phyloP scores from a whole-genome alignment of 2,329 filamentous ascomycete species.

The Pseudovirgaria hyperparasitica region DNA sequence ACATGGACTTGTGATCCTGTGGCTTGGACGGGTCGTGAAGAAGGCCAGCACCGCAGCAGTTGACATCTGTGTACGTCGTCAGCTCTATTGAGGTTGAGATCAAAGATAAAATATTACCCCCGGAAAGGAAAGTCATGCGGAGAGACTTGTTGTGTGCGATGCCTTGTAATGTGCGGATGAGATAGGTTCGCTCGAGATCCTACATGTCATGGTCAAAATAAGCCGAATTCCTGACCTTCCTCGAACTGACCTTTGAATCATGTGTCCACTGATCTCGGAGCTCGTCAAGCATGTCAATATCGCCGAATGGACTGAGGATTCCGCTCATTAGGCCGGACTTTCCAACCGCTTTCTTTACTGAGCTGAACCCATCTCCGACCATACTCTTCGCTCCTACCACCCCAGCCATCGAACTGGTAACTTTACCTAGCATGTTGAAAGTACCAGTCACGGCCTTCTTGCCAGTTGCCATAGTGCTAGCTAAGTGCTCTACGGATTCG shows the following conservation, averaged over 20 bases:
- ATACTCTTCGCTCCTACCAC: slow-evolving; percentile 91
- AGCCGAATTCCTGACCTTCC: not conserved
- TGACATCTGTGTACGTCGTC: slow-evolving; percentile 48
- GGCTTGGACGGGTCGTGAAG: slow-evolving; percentile 89
- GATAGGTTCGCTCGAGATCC: slow-evolving; percentile 90
- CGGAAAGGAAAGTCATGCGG: slow-evolving; percentile 92
- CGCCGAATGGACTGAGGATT: slow-evolving; percentile 89
- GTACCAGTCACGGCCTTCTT: slow-evolving; percentile 95
- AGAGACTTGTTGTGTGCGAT: slow-evolving; percentile 92
- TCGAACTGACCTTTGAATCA: slow-evolving; percentile 61
- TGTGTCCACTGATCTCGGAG: slow-evolving; percentile 97
- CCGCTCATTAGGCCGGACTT: slow-evolving; percentile 94
- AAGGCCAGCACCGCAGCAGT: slow-evolving; percentile 80
- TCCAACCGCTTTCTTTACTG: slow-evolving; percentile 91
- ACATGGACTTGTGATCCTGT: slow-evolving; percentile 97
- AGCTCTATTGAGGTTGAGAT: slow-evolving; percentile 2
- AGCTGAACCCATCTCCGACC: slow-evolving; percentile 82
- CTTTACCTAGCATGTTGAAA: slow-evolving; percentile 91
- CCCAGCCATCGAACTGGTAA: slow-evolving; percentile 87
- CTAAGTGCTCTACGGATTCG: slow-evolving; percentile 82
- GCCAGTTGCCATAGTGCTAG: slow-evolving; percentile 80
- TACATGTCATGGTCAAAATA: slow-evolving; percentile 18
- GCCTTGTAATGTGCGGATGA: slow-evolving; percentile 89
- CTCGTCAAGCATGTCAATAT: slow-evolving; percentile 89
- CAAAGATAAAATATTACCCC: slow-evolving; percentile 38